phyloP scores from a whole-genome alignment of 1,284 basidiomycete genomes.

The Ceratobasidium theobromae region DNA sequence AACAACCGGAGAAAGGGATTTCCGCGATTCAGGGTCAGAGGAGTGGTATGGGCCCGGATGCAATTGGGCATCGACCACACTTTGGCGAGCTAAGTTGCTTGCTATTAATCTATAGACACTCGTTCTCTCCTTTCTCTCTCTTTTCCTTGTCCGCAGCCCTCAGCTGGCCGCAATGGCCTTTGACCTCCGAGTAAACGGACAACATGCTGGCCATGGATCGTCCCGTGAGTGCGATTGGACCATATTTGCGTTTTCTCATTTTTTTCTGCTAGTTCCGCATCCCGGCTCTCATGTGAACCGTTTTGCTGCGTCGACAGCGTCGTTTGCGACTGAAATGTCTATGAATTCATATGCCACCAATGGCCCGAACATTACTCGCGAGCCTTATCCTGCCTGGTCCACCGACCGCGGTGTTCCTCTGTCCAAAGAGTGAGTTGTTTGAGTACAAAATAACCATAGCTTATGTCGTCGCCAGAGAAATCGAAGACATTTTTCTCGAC shows the following conservation, averaged over 20 bases:
- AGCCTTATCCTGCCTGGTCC: constrained; percentile 93
- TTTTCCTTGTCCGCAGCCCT: background rate
- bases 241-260: background rate
- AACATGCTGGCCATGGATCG: constrained; percentile 31
- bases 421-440: constrained; percentile 70
- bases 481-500: constrained; percentile 97
- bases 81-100: background rate
- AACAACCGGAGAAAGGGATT: too few relatives aligned
- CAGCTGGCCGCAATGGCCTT: constrained; percentile 16
- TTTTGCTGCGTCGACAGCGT: constrained; percentile 28
- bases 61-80: background rate
- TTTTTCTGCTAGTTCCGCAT: constrained; percentile 2
- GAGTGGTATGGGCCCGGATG: constrained; percentile 1
- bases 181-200: constrained; percentile 8
- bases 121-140: constrained; percentile 5
- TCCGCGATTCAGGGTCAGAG: background rate
- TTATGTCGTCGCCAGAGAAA: constrained; percentile 56
- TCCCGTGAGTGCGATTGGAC: constrained; percentile 9
- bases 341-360: constrained; percentile 64
- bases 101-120: constrained; percentile 7
- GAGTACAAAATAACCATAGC: background rate
- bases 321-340: constrained; percentile 47
- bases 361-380: constrained; percentile 53
- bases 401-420: constrained; percentile 91
- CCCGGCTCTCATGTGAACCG: constrained; percentile 19